These are phyloP conservation scores for Allantophomopsis cytisporea DNA, from an alignment of 2,329 filamentous ascomycete species.

Conservation along the genomic window DNA sequence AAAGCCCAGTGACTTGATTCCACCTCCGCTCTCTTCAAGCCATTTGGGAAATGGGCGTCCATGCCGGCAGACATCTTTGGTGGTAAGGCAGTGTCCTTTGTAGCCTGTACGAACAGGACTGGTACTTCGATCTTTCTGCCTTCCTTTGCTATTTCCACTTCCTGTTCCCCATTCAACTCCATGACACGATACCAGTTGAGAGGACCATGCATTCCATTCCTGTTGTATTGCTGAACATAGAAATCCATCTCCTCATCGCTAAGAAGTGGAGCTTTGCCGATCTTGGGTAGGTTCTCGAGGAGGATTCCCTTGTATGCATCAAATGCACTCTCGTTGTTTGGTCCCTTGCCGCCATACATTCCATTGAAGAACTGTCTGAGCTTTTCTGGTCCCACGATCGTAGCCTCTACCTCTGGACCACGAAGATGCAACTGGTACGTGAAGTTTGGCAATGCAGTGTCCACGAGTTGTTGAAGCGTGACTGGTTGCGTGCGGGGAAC, in stretches of 20 bases:
- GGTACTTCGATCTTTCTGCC: slow-evolving; percentile 40
- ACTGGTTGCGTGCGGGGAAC: slow-evolving; percentile 37
- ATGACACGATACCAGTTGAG: slow-evolving; percentile 80
- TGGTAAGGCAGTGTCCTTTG: slow-evolving; percentile 57
- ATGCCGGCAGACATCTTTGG: slow-evolving; percentile 59
- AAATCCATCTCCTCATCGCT: slow-evolving; percentile 59
- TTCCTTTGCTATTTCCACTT: slow-evolving; percentile 44
- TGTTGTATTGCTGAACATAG: slow-evolving; percentile 61
- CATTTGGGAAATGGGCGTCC: slow-evolving; percentile 48
- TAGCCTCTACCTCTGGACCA: slow-evolving; percentile 49
- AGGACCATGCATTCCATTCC: slow-evolving; percentile 63
- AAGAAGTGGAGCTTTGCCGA: slow-evolving; percentile 45
- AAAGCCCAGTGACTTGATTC: slow-evolving; percentile 71
- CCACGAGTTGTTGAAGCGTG: slow-evolving; percentile 45
- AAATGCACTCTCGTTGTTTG: slow-evolving; percentile 43
- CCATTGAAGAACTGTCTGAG: slow-evolving; percentile 58
- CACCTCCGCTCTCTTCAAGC: slow-evolving; percentile 51
- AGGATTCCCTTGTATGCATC: slow-evolving; percentile 45
- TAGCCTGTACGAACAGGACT: slow-evolving; percentile 62
- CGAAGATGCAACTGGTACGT: slow-evolving; percentile 74
- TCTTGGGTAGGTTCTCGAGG: slow-evolving; percentile 44
- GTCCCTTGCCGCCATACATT: slow-evolving; percentile 53
- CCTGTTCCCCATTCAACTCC: slow-evolving; percentile 64
- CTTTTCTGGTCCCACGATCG: slow-evolving; percentile 40
- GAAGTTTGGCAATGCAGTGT: slow-evolving; percentile 50